Evolutionary conservation across 1,284 basidiomycete species (phyloP).

Genomic region (Singerocomus inundabilis): DNA sequence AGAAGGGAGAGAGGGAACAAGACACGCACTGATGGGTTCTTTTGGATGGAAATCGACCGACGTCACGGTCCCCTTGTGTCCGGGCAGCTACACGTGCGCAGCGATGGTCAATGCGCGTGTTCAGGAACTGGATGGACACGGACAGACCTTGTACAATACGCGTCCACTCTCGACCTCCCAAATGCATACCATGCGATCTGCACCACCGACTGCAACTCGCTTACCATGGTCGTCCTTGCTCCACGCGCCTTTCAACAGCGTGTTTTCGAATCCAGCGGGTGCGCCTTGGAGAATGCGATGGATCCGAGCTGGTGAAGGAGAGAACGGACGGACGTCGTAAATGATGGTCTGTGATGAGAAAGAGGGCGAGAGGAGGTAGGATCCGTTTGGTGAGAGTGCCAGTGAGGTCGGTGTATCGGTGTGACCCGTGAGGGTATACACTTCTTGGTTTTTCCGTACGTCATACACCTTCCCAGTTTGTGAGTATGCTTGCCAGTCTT

Average conservation of each 20-base stretch:
- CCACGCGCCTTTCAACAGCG: slow-evolving; percentile 80
- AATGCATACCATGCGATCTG: slow-evolving; percentile 84
- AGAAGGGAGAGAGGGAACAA: not conserved
- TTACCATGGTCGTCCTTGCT: slow-evolving; percentile 71
- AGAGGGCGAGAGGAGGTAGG: slow-evolving; percentile 82
- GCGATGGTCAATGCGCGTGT: not conserved
- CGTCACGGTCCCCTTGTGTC: slow-evolving; percentile 92
- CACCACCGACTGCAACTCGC: slow-evolving; percentile 76
- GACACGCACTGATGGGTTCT: slow-evolving; percentile 80
- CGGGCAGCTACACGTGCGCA: slow-evolving; percentile 62
- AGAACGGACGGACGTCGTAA: slow-evolving; percentile 90
- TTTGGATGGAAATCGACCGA: slow-evolving; percentile 88
- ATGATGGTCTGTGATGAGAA: slow-evolving; percentile 86
- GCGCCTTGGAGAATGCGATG: slow-evolving; percentile 80
- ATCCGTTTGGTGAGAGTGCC: slow-evolving; percentile 84
- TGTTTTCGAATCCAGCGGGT: slow-evolving; percentile 88
- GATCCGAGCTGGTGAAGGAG: slow-evolving; percentile 75
- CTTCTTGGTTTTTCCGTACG: slow-evolving; percentile 75
- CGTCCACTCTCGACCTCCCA: slow-evolving; percentile 90
- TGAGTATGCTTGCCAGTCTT: no score
- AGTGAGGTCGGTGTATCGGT: slow-evolving; percentile 88
- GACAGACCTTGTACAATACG: slow-evolving; percentile 78
- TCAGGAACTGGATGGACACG: not conserved
- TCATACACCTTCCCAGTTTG: no score
- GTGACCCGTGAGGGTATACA: slow-evolving; percentile 78